Evolutionary conservation across 2,329 filamentous ascomycete genomes (phyloP).

Genomic region (Scedosporium apiospermum): DNA sequence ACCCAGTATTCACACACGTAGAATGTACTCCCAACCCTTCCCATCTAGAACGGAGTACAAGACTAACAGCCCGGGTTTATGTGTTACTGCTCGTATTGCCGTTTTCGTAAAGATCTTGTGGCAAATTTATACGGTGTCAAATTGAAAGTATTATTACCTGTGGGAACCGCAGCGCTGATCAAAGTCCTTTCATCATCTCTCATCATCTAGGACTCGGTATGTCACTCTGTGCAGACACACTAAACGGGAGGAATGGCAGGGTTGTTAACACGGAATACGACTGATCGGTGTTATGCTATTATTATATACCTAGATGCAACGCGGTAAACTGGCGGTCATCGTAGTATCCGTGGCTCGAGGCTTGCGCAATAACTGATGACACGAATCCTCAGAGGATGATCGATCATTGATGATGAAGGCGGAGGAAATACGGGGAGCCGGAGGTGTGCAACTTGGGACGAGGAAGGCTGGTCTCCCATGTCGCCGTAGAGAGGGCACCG

Average conservation of each 20-base stretch:
- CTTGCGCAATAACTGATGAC: neutral
- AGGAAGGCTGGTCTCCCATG: no score
- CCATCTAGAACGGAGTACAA: neutral
- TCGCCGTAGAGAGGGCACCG: neutral
- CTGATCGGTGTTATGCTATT: neutral
- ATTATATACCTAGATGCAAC: no score
- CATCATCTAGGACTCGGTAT: neutral
- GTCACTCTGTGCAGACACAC: neutral
- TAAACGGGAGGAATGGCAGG: neutral
- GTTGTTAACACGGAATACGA: neutral
- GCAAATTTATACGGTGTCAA: neutral
- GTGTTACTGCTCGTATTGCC: neutral
- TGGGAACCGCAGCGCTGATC: neutral
- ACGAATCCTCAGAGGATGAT: neutral
- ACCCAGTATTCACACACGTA: neutral
- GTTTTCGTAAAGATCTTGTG: neutral
- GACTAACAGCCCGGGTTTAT: neutral
- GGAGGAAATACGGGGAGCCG: neutral
- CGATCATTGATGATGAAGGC: neutral
- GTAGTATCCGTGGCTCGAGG: neutral
- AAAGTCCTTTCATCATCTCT: neutral
- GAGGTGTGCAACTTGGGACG: neutral
- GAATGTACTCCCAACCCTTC: neutral
- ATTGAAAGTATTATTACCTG: no score
- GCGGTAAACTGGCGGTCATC: neutral